Percentiles rank a stretch among this genome's conserved stretches.
Evolutionary conservation across 2,329 filamentous ascomycete genomes (phyloP).

Genomic region (Metarhizium brunneum): DNA sequence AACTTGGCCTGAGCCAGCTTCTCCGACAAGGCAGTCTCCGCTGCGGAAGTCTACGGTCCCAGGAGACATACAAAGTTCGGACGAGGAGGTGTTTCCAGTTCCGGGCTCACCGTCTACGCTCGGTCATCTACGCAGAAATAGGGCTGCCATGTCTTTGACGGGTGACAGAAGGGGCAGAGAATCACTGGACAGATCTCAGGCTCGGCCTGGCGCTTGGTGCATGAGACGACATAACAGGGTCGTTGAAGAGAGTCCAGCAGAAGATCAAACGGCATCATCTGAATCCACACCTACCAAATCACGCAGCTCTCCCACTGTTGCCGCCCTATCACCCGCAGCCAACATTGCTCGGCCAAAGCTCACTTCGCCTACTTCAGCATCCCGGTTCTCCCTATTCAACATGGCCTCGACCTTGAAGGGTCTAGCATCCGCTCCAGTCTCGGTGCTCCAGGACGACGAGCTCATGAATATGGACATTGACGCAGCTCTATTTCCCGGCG

Average conservation of each 20-base stretch:
- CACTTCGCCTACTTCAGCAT: slow-evolving; percentile 8
- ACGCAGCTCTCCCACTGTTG: neutral
- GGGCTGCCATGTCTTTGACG: slow-evolving; percentile 21
- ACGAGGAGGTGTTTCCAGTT: neutral
- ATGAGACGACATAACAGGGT: slow-evolving; percentile 9
- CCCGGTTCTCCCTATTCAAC: slow-evolving; percentile 36
- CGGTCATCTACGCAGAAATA: slow-evolving; percentile 1
- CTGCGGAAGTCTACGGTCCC: neutral
- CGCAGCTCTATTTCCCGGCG: slow-evolving; percentile 40
- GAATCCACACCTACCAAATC: slow-evolving; percentile 6
- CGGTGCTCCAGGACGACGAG: slow-evolving; percentile 36
- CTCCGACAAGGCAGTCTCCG: slow-evolving; percentile 1
- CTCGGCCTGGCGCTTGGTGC: slow-evolving; percentile 15
- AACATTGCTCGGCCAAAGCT: slow-evolving; percentile 1
- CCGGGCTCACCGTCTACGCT: slow-evolving; percentile 15
- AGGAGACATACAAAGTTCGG: neutral
- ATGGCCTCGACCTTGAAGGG: slow-evolving; percentile 33
- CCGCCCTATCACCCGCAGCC: neutral
- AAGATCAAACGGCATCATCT: neutral
- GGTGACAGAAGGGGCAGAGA: slow-evolving; percentile 16
- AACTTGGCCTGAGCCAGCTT: neutral
- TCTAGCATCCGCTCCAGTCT: slow-evolving; percentile 11
- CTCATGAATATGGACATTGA: slow-evolving; percentile 47
- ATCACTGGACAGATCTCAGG: slow-evolving; percentile 6
- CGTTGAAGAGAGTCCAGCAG: slow-evolving; percentile 1